Conservation (phyloP, 2,329 filamentous ascomycete species). For the Trichoderma sp. region DNA sequence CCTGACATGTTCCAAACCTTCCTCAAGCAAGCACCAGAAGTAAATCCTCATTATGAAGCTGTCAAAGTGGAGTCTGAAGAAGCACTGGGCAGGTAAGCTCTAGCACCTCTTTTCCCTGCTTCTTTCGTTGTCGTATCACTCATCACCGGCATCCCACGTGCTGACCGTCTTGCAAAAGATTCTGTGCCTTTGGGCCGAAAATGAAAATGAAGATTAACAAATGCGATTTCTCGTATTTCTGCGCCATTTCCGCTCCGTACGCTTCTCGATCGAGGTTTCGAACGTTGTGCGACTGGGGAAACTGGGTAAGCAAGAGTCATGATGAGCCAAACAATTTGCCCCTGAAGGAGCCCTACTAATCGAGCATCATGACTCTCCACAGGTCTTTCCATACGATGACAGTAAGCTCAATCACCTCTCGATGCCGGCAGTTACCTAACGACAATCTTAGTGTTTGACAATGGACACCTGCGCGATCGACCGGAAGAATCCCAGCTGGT, state of each 20-base stretch:
- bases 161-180: neutral
- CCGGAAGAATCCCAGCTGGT: slow-evolving; percentile 21
- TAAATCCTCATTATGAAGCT: slow-evolving; percentile 23
- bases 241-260: slow-evolving; percentile 24
- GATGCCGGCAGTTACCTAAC: neutral
- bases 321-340: neutral
- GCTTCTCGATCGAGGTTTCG: slow-evolving; percentile 22
- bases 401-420: slow-evolving; percentile 5
- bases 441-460: slow-evolving; percentile 25
- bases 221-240: slow-evolving; percentile 28
- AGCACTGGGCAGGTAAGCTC: slow-evolving; percentile 21
- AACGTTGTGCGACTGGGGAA: slow-evolving; percentile 28
- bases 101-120: neutral
- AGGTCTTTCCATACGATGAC: slow-evolving; percentile 28
- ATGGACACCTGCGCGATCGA: slow-evolving; percentile 22
- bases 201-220: slow-evolving; percentile 22
- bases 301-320: slow-evolving; percentile 24
- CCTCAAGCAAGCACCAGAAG: slow-evolving; percentile 18
- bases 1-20: slow-evolving; percentile 27
- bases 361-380: too few species aligned
- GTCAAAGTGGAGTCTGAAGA: slow-evolving; percentile 24
- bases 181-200: slow-evolving; percentile 20
- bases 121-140: neutral
- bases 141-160: neutral
- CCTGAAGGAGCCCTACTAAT: neutral